phyloP scores from a whole-genome alignment of 306 rosid species.

The Sesbania bispinosa region DNA sequence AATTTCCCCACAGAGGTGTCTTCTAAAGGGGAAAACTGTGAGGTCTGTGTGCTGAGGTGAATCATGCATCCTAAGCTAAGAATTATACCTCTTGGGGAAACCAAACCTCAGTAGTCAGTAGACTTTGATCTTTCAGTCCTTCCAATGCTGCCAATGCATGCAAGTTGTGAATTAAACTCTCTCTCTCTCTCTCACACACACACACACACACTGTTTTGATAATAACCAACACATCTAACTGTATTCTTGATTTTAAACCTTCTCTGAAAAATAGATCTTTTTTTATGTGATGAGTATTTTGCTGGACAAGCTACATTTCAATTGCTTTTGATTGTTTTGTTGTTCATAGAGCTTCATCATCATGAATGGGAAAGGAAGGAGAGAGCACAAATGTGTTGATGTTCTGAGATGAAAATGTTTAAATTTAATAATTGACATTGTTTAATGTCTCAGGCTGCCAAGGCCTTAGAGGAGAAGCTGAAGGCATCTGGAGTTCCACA shows the following conservation, averaged over 20 bases:
- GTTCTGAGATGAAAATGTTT: neutral
- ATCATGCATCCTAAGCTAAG: neutral
- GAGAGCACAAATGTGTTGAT: neutral
- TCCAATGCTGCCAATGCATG: neutral
- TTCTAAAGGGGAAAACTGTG: neutral
- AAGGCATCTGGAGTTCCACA: slow-evolving; percentile 67
- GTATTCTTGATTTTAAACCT: neutral
- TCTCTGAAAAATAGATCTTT: neutral
- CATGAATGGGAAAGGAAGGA: neutral
- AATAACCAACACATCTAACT: neutral
- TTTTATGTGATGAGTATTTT: neutral
- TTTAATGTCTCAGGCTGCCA: slow-evolving; percentile 57
- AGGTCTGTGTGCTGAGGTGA: neutral
- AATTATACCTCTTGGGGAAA: neutral
- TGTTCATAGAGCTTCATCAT: neutral
- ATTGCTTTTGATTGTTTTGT: neutral
- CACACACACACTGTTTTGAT: neutral
- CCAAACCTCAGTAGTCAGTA: neutral
- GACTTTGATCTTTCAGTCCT: neutral
- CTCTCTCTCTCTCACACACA: too few relatives aligned
- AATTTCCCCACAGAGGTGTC: neutral
- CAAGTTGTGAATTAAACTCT: neutral
- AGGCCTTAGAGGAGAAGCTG: slow-evolving; percentile 76
- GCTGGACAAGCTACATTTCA: neutral
- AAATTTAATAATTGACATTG: neutral